phyloP scores from a whole-genome alignment of 768 basidiomycete genomes.

The Boletales sp. region DNA sequence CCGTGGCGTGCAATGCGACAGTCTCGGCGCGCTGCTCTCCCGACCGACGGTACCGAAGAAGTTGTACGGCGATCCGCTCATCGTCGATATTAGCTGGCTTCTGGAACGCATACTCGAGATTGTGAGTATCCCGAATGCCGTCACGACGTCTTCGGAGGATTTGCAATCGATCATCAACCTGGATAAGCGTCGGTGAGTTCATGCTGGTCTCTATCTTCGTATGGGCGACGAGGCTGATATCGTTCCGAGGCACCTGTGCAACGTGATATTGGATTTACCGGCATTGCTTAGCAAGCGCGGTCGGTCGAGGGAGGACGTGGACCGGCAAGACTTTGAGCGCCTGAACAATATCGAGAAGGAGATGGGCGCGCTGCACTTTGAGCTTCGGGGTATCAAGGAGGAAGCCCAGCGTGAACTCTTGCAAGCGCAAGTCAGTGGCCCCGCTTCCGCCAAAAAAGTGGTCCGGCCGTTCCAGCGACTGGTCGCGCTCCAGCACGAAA shows the following conservation, averaged over 20 bases:
- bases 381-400: slow-evolving; percentile 69
- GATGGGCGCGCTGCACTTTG: slow-evolving; percentile 57
- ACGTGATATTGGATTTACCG: slow-evolving; percentile 55
- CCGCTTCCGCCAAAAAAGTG: slow-evolving; percentile 49
- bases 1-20: slow-evolving; percentile 62
- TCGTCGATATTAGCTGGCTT: slow-evolving; percentile 79
- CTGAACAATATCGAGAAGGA: slow-evolving; percentile 75
- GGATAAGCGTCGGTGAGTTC: slow-evolving; percentile 70
- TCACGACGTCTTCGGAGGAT: slow-evolving; percentile 53
- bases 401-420: slow-evolving; percentile 66
- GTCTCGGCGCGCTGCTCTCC: slow-evolving; percentile 52
- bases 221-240: slow-evolving; percentile 8
- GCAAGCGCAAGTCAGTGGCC: slow-evolving; percentile 39
- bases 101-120: slow-evolving; percentile 79
- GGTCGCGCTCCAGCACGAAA: slow-evolving; percentile 69
- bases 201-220: background rate
- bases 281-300: slow-evolving; percentile 41
- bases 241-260: slow-evolving; percentile 55
- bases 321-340: slow-evolving; percentile 69
- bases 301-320: slow-evolving; percentile 51
- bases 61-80: slow-evolving; percentile 48
- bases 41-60: slow-evolving; percentile 45
- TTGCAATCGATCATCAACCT: slow-evolving; percentile 67
- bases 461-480: slow-evolving; percentile 65
- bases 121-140: slow-evolving; percentile 67